phyloP scores from a whole-genome alignment of 495 filamentous ascomycete species.

The Recurvomyces mirabilis region DNA sequence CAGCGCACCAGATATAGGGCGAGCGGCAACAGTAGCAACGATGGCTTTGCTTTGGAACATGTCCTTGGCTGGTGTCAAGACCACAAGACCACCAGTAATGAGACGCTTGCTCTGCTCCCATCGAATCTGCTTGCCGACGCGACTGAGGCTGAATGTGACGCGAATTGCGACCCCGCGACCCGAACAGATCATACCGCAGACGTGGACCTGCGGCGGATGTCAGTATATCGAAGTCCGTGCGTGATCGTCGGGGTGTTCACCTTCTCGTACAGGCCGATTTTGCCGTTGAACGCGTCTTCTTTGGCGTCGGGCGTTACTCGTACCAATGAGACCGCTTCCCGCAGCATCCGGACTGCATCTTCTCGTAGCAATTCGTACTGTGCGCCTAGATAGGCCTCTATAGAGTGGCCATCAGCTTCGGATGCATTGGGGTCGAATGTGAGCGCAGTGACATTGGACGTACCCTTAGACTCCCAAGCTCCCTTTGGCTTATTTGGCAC shows the following conservation, averaged over 20 bases:
- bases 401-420: conserved; percentile 5
- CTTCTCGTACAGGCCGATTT: conserved; percentile 62
- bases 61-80: conserved; percentile 53
- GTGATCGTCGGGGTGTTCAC: conserved; percentile 32
- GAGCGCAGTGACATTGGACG: not conserved
- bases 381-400: conserved; percentile 27
- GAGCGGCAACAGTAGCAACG: conserved; percentile 61
- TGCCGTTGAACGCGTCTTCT: conserved; percentile 32
- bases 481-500: conserved; percentile 31
- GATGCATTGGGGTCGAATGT: not conserved
- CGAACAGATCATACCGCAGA: conserved; percentile 52
- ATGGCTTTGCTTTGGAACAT: conserved; percentile 54
- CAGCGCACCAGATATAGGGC: conserved; percentile 48
- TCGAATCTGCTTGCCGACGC: conserved; percentile 55
- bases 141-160: conserved; percentile 57
- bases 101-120: conserved; percentile 72
- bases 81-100: conserved; percentile 57
- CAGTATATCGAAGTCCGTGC: not conserved
- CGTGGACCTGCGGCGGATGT: conserved; percentile 45
- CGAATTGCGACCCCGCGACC: conserved; percentile 52
- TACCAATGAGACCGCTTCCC: conserved; percentile 30
- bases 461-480: conserved; percentile 27
- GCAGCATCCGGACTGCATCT: conserved; percentile 34
- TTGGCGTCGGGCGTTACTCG: conserved; percentile 16
- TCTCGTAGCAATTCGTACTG: conserved; percentile 35